Percentiles rank a stretch among this genome's conserved stretches.
phyloP scores from a whole-genome alignment of 2,329 filamentous ascomycete species.

The Spiromastix sp. region DNA sequence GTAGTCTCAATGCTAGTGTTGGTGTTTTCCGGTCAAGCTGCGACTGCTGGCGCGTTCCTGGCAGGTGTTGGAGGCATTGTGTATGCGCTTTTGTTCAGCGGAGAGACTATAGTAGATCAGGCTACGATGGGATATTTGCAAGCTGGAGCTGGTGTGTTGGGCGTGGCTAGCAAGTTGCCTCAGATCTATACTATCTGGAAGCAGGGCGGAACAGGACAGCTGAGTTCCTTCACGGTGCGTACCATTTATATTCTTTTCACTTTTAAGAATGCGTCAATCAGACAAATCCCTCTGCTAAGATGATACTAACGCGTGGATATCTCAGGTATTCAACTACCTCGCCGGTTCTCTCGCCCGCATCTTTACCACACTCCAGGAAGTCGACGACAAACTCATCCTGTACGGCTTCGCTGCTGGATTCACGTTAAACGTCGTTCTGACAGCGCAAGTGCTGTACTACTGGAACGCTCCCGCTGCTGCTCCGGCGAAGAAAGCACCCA shows the following conservation, averaged over 20 bases:
- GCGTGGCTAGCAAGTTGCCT: slow-evolving; percentile 83
- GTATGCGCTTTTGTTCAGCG: slow-evolving; percentile 57
- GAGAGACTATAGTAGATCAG: slow-evolving; percentile 51
- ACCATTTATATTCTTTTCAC: not conserved
- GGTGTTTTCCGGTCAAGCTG: slow-evolving; percentile 62
- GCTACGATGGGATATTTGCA: slow-evolving; percentile 64
- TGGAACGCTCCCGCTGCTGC: slow-evolving; percentile 56
- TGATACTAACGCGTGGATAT: too few species aligned
- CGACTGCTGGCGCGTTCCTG: slow-evolving; percentile 65
- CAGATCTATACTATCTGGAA: slow-evolving; percentile 82
- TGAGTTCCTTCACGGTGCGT: slow-evolving; percentile 90
- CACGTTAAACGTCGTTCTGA: slow-evolving; percentile 75
- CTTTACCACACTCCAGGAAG: slow-evolving; percentile 95
- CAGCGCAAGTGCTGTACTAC: slow-evolving; percentile 88
- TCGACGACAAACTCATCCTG: slow-evolving; percentile 90
- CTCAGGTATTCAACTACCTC: slow-evolving; percentile 97
- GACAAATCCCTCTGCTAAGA: too few species aligned
- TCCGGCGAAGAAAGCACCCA: slow-evolving; percentile 20
- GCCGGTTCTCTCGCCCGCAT: slow-evolving; percentile 85
- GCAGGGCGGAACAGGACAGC: slow-evolving; percentile 82
- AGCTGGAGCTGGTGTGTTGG: slow-evolving; percentile 70
- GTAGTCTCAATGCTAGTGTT: slow-evolving; percentile 79
- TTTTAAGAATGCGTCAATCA: too few species aligned
- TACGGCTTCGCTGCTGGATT: slow-evolving; percentile 93
- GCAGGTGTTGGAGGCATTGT: slow-evolving; percentile 61